These are phyloP conservation scores for Trichophyton rubrum DNA, from an alignment of 2,329 filamentous ascomycete species.

Conservation along the genomic window DNA sequence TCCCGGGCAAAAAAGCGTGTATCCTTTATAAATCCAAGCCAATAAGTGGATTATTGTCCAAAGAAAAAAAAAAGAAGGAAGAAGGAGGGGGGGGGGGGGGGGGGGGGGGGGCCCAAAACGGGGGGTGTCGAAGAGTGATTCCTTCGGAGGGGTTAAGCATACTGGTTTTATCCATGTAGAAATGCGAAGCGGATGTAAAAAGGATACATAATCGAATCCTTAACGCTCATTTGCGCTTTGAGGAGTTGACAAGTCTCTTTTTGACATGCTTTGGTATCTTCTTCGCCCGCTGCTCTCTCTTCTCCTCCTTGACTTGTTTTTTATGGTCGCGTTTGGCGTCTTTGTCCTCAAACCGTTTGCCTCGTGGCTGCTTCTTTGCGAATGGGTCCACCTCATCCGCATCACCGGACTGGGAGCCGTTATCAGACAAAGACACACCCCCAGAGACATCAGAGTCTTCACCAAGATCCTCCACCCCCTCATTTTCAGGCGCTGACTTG, in stretches of 20 bases:
- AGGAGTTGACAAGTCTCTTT: constrained; percentile 60
- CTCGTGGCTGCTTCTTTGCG: constrained; percentile 57
- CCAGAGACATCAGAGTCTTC: constrained; percentile 26
- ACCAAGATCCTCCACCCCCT: constrained; percentile 28
- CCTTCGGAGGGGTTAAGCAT: too few relatives aligned
- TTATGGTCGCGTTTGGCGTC: constrained; percentile 84
- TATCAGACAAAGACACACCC: constrained; percentile 29
- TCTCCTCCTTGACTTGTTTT: constrained; percentile 82
- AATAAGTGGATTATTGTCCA: neutral
- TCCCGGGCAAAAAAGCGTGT: neutral
- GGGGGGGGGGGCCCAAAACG: too few relatives aligned
- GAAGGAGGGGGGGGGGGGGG: too few relatives aligned
- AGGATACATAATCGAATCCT: neutral
- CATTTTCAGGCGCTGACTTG: constrained; percentile 17
- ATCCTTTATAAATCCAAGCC: neutral
- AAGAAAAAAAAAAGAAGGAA: too few relatives aligned
- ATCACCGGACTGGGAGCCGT: constrained; percentile 26
- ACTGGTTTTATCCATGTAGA: neutral
- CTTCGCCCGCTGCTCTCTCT: constrained; percentile 79
- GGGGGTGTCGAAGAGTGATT: too few relatives aligned
- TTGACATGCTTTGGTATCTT: constrained; percentile 97
- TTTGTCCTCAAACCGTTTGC: constrained; percentile 82
- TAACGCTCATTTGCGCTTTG: constrained; percentile 26
- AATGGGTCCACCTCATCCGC: constrained; percentile 39
- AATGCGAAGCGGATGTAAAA: neutral